Base-by-base conservation (phyloP, 164 flowering plant species). In the Pachysandra terminalis region DNA sequence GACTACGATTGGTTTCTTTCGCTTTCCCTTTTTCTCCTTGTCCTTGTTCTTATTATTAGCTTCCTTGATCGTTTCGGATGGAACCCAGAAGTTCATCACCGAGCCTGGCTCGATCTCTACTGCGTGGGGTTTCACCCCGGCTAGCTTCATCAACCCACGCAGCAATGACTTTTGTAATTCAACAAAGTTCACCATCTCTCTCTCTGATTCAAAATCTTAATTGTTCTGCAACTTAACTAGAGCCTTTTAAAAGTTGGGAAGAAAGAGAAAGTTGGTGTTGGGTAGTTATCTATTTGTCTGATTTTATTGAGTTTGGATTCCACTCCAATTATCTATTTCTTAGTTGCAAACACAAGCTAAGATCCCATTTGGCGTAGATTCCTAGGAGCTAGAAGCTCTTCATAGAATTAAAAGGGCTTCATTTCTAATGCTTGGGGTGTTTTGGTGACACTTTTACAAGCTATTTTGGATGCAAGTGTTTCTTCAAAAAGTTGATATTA, bases 181-280 rank as follows among this genome's bases (percentile, higher is more conserved):
- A 9, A 95, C 93, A 0, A 95, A 72, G 82, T 95, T 95, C 84
- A 95, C 97, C 98, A 95, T 94, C 35, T 80, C 56, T 66, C 59
- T 64, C 45, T 45, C 48, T 13, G 9, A 22, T 14, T 35, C 19
- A 52, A 27, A 26, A 1, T 4, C 21, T 21, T 41, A 40, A 27
- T 28, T n/a, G n/a, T n/a, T n/a, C n/a, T n/a, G n/a, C n/a, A 27
- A 1, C 35, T 28, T 53, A 17, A 26, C 24, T 32, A 40, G 22
- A 26, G 51, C 8, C 37, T 0, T 71, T 17, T 53, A 41, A 63
- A 61, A n/a, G n/a, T n/a, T 0, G 0, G 49, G 56, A 35, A 23
- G 64, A 6, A 10, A 40, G 52, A 53, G n/a, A 52, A 13, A 12
- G 56, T 75, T 56, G 85, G 77, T 79, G 61, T 2, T 22, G 71